phyloP scores from a whole-genome alignment of 192 early-diverging fungal genomes.

The Coemansia asiatica region DNA sequence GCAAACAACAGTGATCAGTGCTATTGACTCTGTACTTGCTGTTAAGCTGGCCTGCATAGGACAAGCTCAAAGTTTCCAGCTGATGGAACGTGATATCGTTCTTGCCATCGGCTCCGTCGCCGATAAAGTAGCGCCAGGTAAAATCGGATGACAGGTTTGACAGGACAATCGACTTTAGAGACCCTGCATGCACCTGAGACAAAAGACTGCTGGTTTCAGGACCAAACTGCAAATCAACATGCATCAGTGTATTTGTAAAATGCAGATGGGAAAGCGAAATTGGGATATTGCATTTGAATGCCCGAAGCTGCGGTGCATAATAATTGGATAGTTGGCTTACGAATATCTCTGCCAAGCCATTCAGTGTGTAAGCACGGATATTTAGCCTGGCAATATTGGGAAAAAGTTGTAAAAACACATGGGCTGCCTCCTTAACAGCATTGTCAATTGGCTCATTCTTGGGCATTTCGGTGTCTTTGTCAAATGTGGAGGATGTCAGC shows the following conservation, averaged over 20 bases:
- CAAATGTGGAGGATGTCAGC: neutral
- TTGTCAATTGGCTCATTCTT: neutral
- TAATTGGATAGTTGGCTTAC: neutral
- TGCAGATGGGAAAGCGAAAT: neutral
- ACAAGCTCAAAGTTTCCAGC: neutral
- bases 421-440: neutral
- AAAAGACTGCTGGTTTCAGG: neutral
- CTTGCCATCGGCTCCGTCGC: neutral
- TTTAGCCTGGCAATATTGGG: neutral
- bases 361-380: conserved; percentile 3
- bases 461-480: neutral
- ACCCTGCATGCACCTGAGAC: conserved; percentile 2
- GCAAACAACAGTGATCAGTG: neutral
- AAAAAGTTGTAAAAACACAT: neutral
- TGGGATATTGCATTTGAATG: conserved; percentile 7
- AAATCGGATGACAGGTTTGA: conserved; percentile 4
- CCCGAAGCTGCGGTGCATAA: conserved; percentile 2
- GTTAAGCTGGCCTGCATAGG: neutral
- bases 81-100: neutral
- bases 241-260: neutral
- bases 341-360: conserved; percentile 2
- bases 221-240: conserved; percentile 8
- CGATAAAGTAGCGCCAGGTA: conserved; percentile 7
- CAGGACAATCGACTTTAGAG: neutral
- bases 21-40: neutral